Conservation (phyloP, 73 alveolate genomes). For the Tetrahymena elliotti region DNA sequence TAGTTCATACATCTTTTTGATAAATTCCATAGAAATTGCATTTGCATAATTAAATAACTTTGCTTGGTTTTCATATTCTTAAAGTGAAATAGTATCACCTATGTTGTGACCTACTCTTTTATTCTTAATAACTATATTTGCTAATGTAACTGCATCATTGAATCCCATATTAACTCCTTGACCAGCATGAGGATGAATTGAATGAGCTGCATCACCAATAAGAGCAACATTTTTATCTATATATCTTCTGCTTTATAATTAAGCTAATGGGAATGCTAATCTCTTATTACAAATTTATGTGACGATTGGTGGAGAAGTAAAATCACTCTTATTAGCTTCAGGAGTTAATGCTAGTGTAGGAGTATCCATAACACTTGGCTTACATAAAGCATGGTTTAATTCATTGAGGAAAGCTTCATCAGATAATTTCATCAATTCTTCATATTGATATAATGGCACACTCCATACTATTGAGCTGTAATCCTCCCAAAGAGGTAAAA, state of each 20-base stretch:
- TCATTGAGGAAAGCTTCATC: slow-evolving; percentile 44
- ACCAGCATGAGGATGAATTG: slow-evolving; percentile 76
- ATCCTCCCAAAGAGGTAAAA: slow-evolving; percentile 64
- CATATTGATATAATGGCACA: slow-evolving; percentile 37
- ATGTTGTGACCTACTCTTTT: slow-evolving; percentile 24
- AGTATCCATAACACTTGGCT: slow-evolving; percentile 15
- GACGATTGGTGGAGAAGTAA: slow-evolving; percentile 47
- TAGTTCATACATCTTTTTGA: slow-evolving; percentile 16
- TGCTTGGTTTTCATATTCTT: slow-evolving; percentile 28
- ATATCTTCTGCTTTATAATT: slow-evolving; percentile 14
- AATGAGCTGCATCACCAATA: slow-evolving; percentile 78
- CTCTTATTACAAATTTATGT: slow-evolving; percentile 44
- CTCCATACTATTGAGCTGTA: slow-evolving; percentile 68
- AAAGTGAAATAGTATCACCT: slow-evolving; percentile 6
- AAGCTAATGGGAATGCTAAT: slow-evolving; percentile 52
- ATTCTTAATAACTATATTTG: slow-evolving; percentile 19
- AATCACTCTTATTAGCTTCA: neutral
- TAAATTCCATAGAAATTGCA: slow-evolving; percentile 12
- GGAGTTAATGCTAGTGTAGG: neutral
- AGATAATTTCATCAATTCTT: slow-evolving; percentile 32
- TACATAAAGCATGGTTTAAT: slow-evolving; percentile 44
- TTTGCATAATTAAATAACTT: slow-evolving; percentile 36
- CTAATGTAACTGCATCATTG: slow-evolving; percentile 35
- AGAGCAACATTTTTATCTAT: slow-evolving; percentile 58
- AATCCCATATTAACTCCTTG: slow-evolving; percentile 44